Evolutionary conservation across 2,329 filamentous ascomycete genomes (phyloP), one percentile per base, ranked within the genome.

Genomic region (Ophiostoma ulmi): DNA sequence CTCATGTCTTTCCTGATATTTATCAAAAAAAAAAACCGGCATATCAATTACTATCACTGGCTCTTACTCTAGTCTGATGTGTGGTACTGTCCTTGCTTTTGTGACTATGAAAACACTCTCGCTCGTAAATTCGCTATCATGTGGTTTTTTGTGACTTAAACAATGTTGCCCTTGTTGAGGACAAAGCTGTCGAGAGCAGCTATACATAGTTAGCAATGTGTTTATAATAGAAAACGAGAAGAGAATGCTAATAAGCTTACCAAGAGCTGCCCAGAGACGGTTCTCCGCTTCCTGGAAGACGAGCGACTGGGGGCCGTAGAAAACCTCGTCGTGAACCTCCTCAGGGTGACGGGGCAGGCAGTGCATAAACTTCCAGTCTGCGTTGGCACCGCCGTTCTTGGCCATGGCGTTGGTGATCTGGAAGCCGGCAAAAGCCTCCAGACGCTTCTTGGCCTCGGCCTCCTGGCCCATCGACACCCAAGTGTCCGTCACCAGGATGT

Each of bases 391-490:
- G 63, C 93, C 94, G 68, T 89, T 86, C 80, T 90, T 87, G 1
- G 93, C 94, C 75, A 99, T 83, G 63, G 95, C 91, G 67, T 89
- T 87, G 2, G 94, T 97, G 77, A 99, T 91, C 79, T 97, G 94
- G 81, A 94, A 99, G 17, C 94, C 94, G 39, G 86, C 86, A 79
- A 99, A 99, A 1, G 89, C 93, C 77, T 90, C 87, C 72, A 97
- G 79, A 68, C 92, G 85, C 83, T 91, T 90, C 75, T 89, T 84
- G 55, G 88, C 85, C 80, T 99, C 95, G 71, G 87, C 88, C 80
- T 99, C 95, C 80, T 98, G 94, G 66, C 95, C 95, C 95, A 99
- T 99, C 1, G 93, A 97, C 41, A 99, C 87, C 95, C 95, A 99
- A 0, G 95, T 99, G 77, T 99, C 95, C 0, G 95, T 99, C 31